Percentiles rank a stretch among this genome's conserved stretches.
These are phyloP conservation scores for Amylostereum areolatum DNA, from an alignment of 1,284 basidiomycete genomes.

Conservation along the genomic window DNA sequence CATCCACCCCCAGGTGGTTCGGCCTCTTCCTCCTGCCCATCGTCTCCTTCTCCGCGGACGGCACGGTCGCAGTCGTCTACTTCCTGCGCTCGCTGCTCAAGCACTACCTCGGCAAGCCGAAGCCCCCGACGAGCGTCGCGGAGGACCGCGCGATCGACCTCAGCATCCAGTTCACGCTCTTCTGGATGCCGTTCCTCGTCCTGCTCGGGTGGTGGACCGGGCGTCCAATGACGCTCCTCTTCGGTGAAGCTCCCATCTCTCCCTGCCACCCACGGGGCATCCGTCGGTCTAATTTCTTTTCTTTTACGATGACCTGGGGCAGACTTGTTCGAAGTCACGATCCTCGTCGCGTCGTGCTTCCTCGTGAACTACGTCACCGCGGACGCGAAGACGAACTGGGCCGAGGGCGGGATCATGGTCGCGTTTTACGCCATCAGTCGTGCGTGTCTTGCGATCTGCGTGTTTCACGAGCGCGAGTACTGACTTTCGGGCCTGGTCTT, in stretches of 20 bases:
- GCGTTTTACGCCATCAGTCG: constrained; percentile 54
- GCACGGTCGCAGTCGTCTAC: constrained; percentile 46
- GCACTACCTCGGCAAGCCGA: constrained; percentile 7
- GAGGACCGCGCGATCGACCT: constrained; percentile 58
- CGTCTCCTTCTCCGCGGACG: constrained; percentile 66
- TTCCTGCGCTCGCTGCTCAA: constrained; percentile 30
- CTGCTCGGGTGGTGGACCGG: constrained; percentile 54
- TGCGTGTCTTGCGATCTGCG: constrained; percentile 19
- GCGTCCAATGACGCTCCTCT: constrained; percentile 46
- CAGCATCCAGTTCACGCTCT: constrained; percentile 61
- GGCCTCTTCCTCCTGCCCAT: constrained; percentile 64
- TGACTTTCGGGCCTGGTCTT: neutral
- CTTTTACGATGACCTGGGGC: neutral
- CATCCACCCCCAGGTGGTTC: constrained; percentile 45
- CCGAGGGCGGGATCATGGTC: constrained; percentile 48
- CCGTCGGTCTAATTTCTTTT: neutral
- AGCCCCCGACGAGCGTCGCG: constrained; percentile 32
- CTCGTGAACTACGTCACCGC: constrained; percentile 68
- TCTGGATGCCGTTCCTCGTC: constrained; percentile 60
- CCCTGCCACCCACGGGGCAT: neutral
- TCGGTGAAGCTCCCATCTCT: constrained; percentile 26
- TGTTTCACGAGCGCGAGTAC: neutral
- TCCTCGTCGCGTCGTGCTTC: constrained; percentile 57
- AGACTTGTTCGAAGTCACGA: constrained; percentile 54
- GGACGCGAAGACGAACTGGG: constrained; percentile 67